phyloP scores from a whole-genome alignment of 176 grass and related monocot species.

The Echinochloa phyllopogon region DNA sequence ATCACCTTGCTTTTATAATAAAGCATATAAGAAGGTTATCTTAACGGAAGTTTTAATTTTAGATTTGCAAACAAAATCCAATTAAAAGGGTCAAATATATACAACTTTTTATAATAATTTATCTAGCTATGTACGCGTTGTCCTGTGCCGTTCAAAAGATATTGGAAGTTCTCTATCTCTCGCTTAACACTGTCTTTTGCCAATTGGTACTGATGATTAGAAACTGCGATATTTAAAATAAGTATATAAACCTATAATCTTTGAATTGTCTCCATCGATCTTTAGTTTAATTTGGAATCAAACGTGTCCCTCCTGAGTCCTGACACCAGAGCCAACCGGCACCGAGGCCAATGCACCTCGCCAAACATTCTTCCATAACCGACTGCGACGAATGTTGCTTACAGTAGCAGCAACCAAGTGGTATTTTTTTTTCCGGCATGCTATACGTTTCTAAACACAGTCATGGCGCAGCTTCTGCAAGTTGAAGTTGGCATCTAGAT shows the following conservation, averaged over 20 bases:
- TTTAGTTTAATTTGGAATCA: background rate
- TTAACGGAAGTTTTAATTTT: background rate
- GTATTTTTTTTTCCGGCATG: background rate
- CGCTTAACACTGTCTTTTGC: background rate
- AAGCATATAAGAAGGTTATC: too few relatives aligned
- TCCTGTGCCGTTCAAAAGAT: background rate
- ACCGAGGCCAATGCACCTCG: conserved; percentile 16
- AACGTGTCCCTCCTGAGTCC: background rate
- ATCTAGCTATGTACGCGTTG: background rate
- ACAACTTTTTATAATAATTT: background rate
- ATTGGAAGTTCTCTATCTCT: background rate
- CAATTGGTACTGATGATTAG: background rate
- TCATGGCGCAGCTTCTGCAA: conserved; percentile 41
- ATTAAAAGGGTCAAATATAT: background rate
- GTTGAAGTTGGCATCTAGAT: conserved; percentile 17
- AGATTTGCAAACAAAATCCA: background rate
- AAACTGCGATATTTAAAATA: background rate
- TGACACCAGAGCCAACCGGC: conserved; percentile 3
- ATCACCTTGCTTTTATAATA: too few relatives aligned
- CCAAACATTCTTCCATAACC: conserved; percentile 47
- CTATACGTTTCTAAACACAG: conserved; percentile 34
- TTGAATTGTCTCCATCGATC: too few relatives aligned
- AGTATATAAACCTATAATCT: background rate
- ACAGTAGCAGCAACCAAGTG: background rate
- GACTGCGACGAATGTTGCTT: background rate